These are phyloP conservation scores for Metschnikowia hibisci DNA, from an alignment of 805 yeast genomes.

Conservation along the genomic window DNA sequence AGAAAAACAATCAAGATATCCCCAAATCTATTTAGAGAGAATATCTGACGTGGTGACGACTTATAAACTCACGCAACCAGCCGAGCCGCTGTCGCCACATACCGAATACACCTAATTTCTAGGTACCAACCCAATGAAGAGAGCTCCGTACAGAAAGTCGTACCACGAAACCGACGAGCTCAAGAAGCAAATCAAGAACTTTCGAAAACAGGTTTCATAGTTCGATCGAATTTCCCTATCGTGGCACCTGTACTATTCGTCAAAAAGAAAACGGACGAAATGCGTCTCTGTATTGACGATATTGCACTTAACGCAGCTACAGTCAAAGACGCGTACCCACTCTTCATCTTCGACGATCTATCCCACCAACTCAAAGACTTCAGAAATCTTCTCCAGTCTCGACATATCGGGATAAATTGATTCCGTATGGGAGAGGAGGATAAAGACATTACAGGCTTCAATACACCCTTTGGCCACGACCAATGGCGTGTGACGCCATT, in stretches of 20 bases:
- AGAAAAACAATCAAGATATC: not conserved
- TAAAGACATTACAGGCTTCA: constrained; percentile 7
- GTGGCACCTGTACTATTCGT: constrained; percentile 9
- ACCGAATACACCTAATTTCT: constrained; percentile 1
- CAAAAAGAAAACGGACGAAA: constrained; percentile 6
- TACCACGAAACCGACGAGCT: constrained; percentile 2
- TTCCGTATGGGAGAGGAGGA: constrained; percentile 3
- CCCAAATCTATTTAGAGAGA: not conserved
- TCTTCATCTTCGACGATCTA: constrained; percentile 6
- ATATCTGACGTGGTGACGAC: not conserved
- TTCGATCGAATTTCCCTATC: constrained; percentile 5
- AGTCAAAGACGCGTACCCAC: constrained; percentile 6
- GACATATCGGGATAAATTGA: constrained; percentile 9
- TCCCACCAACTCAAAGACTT: constrained; percentile 6
- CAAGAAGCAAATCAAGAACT: constrained; percentile 1
- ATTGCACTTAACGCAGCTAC: constrained; percentile 7
- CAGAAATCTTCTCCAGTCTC: constrained; percentile 5
- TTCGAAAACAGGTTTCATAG: constrained; percentile 2
- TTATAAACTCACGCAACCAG: not conserved
- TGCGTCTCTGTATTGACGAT: constrained; percentile 8
- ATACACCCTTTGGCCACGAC: constrained; percentile 10
- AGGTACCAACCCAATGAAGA: not conserved
- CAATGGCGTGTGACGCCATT: constrained; percentile 11
- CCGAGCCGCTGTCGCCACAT: not conserved
- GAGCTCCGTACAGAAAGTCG: constrained; percentile 3